A percentile compares a stretch with the other conserved stretches of the same genome.
These are phyloP conservation scores for Erodium texanum DNA, from an alignment of 441 rosid species.

Conservation along the genomic window DNA sequence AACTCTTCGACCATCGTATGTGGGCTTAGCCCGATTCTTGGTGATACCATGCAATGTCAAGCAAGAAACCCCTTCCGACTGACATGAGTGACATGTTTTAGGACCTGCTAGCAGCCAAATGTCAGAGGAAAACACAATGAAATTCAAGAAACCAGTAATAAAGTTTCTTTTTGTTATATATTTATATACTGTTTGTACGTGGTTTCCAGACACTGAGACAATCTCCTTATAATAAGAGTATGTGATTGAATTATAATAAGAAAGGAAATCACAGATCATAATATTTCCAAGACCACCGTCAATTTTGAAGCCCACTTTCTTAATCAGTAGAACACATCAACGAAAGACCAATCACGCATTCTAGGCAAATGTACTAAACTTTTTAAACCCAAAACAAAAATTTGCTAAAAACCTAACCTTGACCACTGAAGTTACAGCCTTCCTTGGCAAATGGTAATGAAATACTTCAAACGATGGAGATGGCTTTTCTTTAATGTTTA, in stretches of 20 bases:
- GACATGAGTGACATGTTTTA: conserved; percentile 44
- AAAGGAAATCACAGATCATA: no score
- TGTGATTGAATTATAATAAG: no score
- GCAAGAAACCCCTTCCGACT: conserved; percentile 44
- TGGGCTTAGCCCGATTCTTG: conserved; percentile 33
- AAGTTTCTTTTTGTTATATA: no score
- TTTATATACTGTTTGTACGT: no score
- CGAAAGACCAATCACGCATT: no score
- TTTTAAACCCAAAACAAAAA: no score
- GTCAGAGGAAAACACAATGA: conserved; percentile 8
- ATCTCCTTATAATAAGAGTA: no score
- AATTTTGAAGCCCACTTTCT: no score
- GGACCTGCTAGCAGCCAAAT: conserved; percentile 36
- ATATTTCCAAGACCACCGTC: no score
- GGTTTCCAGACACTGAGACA: no score
- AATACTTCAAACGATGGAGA: neutral
- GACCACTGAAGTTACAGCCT: neutral
- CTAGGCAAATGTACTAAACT: no score
- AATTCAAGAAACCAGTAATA: neutral
- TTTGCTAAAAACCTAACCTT: neutral
- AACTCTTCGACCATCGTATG: conserved; percentile 39
- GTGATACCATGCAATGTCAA: conserved; percentile 41
- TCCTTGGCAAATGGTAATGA: neutral
- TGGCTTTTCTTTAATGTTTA: neutral
- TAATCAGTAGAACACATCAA: no score